A percentile compares a stretch with the other conserved stretches of the same genome.
phyloP scores from a whole-genome alignment of 768 basidiomycete genomes.

The Leccinum disarticulatum region DNA sequence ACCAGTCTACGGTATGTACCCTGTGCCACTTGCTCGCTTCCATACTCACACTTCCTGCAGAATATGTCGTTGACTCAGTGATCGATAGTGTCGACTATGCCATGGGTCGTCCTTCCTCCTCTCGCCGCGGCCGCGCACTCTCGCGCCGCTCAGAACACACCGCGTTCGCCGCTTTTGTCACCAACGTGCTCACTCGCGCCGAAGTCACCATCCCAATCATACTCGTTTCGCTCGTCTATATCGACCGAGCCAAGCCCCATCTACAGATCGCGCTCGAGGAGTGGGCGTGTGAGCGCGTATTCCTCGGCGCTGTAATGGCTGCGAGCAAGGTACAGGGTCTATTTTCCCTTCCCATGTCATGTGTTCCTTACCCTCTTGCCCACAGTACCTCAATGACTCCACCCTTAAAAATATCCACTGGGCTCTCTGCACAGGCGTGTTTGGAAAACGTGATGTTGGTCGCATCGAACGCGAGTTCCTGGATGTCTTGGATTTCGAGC shows the following conservation, averaged over 20 bases:
- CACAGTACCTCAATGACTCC: slow-evolving; percentile 81
- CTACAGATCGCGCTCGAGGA: slow-evolving; percentile 79
- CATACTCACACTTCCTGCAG: slow-evolving; percentile 35
- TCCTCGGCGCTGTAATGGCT: slow-evolving; percentile 84
- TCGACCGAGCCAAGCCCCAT: slow-evolving; percentile 74
- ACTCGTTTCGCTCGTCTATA: slow-evolving; percentile 72
- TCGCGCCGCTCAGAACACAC: slow-evolving; percentile 51
- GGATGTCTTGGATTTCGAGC: slow-evolving; percentile 75
- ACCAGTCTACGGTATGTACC: slow-evolving; percentile 60
- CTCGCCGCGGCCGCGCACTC: slow-evolving; percentile 47
- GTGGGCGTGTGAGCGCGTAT: slow-evolving; percentile 88
- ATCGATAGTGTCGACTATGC: slow-evolving; percentile 76
- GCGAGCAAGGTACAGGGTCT: slow-evolving; percentile 68
- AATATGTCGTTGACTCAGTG: slow-evolving; percentile 68
- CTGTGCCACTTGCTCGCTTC: neutral
- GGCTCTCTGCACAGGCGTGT: slow-evolving; percentile 82
- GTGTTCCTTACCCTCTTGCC: slow-evolving; percentile 4
- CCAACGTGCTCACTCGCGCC: slow-evolving; percentile 67
- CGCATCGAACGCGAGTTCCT: slow-evolving; percentile 83
- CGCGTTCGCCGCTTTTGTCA: slow-evolving; percentile 64
- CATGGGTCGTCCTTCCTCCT: slow-evolving; percentile 63
- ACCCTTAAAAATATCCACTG: slow-evolving; percentile 91
- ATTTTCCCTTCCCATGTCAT: slow-evolving; percentile 20
- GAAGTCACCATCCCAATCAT: slow-evolving; percentile 71
- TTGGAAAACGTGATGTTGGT: slow-evolving; percentile 78